Evolutionary conservation across 495 filamentous ascomycete genomes (phyloP), one percentile per base, ranked within the genome.

Genomic region (Aspergillus olivimuriae): DNA sequence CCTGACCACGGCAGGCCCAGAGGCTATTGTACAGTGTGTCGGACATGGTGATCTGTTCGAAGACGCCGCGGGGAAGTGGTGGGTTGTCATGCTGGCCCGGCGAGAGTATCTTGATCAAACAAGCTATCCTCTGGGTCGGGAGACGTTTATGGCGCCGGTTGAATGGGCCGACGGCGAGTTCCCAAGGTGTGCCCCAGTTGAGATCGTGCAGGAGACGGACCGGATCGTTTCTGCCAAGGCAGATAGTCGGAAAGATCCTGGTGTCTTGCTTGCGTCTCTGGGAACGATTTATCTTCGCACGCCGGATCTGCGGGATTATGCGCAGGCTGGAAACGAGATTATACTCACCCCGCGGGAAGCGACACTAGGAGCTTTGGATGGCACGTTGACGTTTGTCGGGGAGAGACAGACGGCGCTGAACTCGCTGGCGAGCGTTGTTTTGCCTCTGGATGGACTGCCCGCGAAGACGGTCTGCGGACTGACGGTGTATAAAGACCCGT

Each of bases 61-160:
- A 49, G 75, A 80, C 51, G 17, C 40, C 2, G 16, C 52, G 5
- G 72, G 68, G 0, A 60, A 71, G 19, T 80, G 77, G 76, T 80
- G 74, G 74, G 71, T 57, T 1, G 57, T 70, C 30, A 60, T 60
- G n/a, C 57, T 81, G 1, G 63, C 43, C 4, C 15, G 43, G 16
- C 43, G 43, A 23, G 43, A 45, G 21, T 38, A 30, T 19, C 33
- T 28, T 11, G 11, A 28, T 11, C 24, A 28, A 5, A 28, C 24
- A 6, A 28, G 24, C 24, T 28, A 6, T 11, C 44, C 44, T 10
- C 35, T 46, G 17, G 44, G 44, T 4, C 28, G 44, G 10, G 44
- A 46, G 36, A 46, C 44, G 16, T 46, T 31, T 31, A 20, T 46
- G 44, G 30, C 35, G 0, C 5, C 35, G 16, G 44, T 46, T 14